A percentile compares a stretch with the other conserved stretches of the same genome.
Conservation (phyloP, 2,329 filamentous ascomycete species). For the Akanthomyces uredinophilus region DNA sequence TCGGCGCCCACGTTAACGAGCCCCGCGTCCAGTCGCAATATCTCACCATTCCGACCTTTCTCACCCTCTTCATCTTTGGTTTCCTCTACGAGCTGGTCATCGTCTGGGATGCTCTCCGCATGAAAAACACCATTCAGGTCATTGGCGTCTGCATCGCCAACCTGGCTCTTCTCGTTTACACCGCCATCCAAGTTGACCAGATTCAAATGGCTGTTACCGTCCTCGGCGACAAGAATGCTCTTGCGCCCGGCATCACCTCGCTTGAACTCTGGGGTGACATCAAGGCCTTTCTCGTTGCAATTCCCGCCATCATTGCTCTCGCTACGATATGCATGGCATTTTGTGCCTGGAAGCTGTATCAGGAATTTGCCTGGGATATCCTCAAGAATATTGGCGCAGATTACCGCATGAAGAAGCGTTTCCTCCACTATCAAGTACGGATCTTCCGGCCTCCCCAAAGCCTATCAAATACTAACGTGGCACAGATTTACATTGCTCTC, state of each 20-base stretch:
- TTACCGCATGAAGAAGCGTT: constrained; percentile 92
- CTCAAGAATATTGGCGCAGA: constrained; percentile 99
- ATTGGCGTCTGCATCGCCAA: constrained; percentile 95
- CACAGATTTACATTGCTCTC: constrained; percentile 90
- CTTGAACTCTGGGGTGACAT: constrained; percentile 62
- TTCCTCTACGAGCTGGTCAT: constrained; percentile 88
- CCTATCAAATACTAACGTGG: constrained; percentile 18
- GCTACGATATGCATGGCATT: constrained; percentile 68
- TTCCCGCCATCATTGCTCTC: constrained; percentile 76
- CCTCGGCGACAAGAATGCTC: constrained; percentile 42
- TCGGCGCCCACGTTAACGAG: constrained; percentile 38
- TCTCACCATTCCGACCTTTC: constrained; percentile 84
- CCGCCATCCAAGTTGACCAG: constrained; percentile 87
- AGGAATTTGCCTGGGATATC: constrained; percentile 98
- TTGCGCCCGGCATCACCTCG: constrained; percentile 32
- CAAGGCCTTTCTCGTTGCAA: constrained; percentile 73
- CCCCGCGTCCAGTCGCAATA: constrained; percentile 45
- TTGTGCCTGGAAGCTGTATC: constrained; percentile 90
- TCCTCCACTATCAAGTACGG: constrained; percentile 87
- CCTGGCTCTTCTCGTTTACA: constrained; percentile 84
- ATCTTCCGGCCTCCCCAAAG: not conserved
- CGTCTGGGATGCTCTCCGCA: constrained; percentile 85
- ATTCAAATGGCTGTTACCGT: constrained; percentile 66
- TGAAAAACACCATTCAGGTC: constrained; percentile 98
- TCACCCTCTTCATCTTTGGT: constrained; percentile 94